Evolutionary conservation across 805 yeast genomes (phyloP), one percentile per base, ranked within the genome.

Genomic region (Zygosaccharomyces bisporus): DNA sequence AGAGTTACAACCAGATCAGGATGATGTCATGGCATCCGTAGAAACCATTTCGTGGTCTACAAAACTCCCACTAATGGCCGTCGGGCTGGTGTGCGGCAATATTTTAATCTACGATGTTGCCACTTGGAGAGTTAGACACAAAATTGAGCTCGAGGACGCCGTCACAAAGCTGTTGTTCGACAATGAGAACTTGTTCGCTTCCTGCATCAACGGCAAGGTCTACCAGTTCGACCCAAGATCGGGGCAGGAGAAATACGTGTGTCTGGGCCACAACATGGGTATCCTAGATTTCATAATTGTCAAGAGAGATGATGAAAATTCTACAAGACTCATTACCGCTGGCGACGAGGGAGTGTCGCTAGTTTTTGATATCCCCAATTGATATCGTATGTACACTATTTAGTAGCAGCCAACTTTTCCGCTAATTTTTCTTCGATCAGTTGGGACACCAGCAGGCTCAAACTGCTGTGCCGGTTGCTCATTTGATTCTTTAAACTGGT

Each of bases 321-420:
- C 41, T 18, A 73, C 75, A 41, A 81, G 82, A 61, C 58, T 93
- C 35, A 75, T 89, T 29, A 87, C 97, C 16, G 99, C 96, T 10
- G 97, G 97, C 52, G 99, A 93, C 64, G 99, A 93, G 66, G 96
- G 96, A 54, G 96, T 93, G 24, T 79, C 95, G 9, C 71, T 91
- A 52, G 77, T 91, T 8, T 89, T 80, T 55, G 71, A 73, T 47
- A 58, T 62, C 20, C 67, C 66, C 47, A 59, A 58, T 37, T 59
- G 48, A 46, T 25, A 34, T 8, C 18, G 25, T 31, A 14, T 45
- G 52, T 48, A 48, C 44, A 48, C 25, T 47, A 47, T 47, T 21
- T 35, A 37, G 27, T 25, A 37, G 32, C 53, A 27, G 34, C 48
- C 41, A 25, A 54, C 34, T 32, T 53, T 6, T 6, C 25, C 6